phyloP scores from a whole-genome alignment of 805 yeast species.

The Lachancea dasiensis region DNA sequence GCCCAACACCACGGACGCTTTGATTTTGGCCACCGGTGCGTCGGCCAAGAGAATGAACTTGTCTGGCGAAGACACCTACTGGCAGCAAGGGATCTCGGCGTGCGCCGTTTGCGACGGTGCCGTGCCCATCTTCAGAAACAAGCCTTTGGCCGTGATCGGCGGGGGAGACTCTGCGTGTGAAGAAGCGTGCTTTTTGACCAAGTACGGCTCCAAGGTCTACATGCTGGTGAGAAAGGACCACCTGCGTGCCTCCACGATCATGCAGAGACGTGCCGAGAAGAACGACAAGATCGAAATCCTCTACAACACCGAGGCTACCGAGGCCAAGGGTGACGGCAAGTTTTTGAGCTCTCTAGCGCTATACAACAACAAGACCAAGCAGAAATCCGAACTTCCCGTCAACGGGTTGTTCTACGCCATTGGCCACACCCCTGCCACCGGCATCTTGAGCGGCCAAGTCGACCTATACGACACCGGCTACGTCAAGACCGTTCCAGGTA shows the following conservation, averaged over 20 bases:
- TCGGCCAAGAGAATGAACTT: constrained; percentile 89
- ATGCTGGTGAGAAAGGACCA: constrained; percentile 90
- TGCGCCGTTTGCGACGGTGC: constrained; percentile 99
- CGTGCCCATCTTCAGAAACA: constrained; percentile 95
- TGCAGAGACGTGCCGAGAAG: constrained; percentile 86
- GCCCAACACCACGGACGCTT: constrained; percentile 89
- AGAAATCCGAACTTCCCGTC: constrained; percentile 62
- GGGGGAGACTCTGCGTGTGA: constrained; percentile 99
- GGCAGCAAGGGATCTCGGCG: constrained; percentile 99
- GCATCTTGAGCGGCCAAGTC: constrained; percentile 67
- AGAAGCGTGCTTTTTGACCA: constrained; percentile 94
- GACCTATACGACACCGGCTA: constrained; percentile 87
- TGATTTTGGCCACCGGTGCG: constrained; percentile 95
- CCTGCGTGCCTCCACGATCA: constrained; percentile 90
- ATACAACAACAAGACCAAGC: constrained; percentile 66
- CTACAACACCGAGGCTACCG: constrained; percentile 77
- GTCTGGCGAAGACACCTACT: constrained; percentile 96
- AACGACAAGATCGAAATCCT: constrained; percentile 88
- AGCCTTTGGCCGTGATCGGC: constrained; percentile 95
- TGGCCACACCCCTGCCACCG: constrained; percentile 95
- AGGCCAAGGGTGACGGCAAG: constrained; percentile 93
- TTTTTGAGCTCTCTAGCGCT: constrained; percentile 59
- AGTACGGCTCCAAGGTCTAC: constrained; percentile 94
- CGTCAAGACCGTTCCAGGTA: constrained; percentile 83
- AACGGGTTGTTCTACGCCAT: constrained; percentile 96